Evolutionary conservation across 2,329 filamentous ascomycete genomes (phyloP), one percentile per base, ranked within the genome.

Genomic region (Escovopsis sp.): DNA sequence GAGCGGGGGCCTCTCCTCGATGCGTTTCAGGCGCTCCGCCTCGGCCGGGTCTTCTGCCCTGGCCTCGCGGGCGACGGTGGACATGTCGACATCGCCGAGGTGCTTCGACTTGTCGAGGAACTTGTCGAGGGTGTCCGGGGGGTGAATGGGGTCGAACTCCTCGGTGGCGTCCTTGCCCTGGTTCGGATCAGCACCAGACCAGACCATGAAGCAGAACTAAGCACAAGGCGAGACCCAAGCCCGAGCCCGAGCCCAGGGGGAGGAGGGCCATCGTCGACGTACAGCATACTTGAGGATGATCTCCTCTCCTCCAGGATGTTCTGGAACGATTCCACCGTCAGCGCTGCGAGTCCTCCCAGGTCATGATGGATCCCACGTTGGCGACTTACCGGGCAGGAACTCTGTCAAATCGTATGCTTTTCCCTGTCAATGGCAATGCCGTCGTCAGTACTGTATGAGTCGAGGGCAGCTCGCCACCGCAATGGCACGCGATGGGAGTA

Each of bases 251-350:
- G 21, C 8, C 21, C 17, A 2, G n/a, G 8, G 18, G 12, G 14
- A 23, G 27, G 9, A 12, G 8, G 13, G 13, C 14, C 6, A 13
- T 29, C 21, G 21, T 23, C 6, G 21, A 43, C 66, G 42, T 53
- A 72, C 70, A 21, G 87, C 87, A 61, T 94, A 94, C 63, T 94
- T 94, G 44, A 98, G 71, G 50, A 98, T 96, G 55, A 96, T 92
- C 53, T 88, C 90, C 45, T 76, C 70, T 27, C 84, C 87, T 41
- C 87, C 87, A 17, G 87, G 87, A 52, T 94, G 86, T 56, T 93
- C 84, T 76, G 46, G 13, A 10, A 15, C 16, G 16, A 16, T 2
- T 3, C 23, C 8, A 25, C 12, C 14, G 27, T 39, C 15, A 39
- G 35, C n/a, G 18, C 7, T 38, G 13, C 14, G 23, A n/a, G 18